phyloP scores from a whole-genome alignment of 108 stramenopile genomes.

The Cyclotella sp. region DNA sequence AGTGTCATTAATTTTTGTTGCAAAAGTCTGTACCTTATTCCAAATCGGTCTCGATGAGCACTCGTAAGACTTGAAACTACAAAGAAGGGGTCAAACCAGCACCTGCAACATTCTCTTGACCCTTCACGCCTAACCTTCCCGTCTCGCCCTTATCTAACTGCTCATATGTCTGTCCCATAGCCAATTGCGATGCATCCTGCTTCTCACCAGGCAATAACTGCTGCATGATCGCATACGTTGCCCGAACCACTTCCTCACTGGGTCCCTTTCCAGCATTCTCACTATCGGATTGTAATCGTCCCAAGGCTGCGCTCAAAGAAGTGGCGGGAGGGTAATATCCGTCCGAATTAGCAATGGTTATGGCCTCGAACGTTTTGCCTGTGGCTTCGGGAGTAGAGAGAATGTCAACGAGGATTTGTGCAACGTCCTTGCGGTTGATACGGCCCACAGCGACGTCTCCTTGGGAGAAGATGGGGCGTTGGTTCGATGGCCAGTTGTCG shows the following conservation, averaged over 20 bases:
- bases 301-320: slow-evolving; percentile 53
- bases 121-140: slow-evolving; percentile 79
- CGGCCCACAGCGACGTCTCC: slow-evolving; percentile 91
- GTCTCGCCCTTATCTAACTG: slow-evolving; percentile 78
- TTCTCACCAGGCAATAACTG: slow-evolving; percentile 89
- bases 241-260: slow-evolving; percentile 58
- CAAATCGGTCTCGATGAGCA: not conserved
- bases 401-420: slow-evolving; percentile 71
- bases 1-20: too few species aligned
- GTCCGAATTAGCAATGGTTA: slow-evolving; percentile 69
- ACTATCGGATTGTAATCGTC: slow-evolving; percentile 38
- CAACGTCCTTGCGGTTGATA: slow-evolving; percentile 90
- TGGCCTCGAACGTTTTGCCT: slow-evolving; percentile 92
- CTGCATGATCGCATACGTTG: slow-evolving; percentile 72
- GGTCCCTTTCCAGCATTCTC: slow-evolving; percentile 49
- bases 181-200: slow-evolving; percentile 77
- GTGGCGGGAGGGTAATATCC: slow-evolving; percentile 71
- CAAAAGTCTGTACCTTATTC: not conserved
- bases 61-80: not conserved
- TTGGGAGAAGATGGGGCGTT: slow-evolving; percentile 86
- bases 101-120: slow-evolving; percentile 57
- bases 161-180: slow-evolving; percentile 91
- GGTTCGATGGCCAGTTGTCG: slow-evolving; percentile 85
- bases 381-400: slow-evolving; percentile 75
- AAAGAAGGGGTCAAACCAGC: slow-evolving; percentile 21